Evolutionary conservation across 306 rosid genomes (phyloP), one percentile per base, ranked within the genome.

Genomic region (Cucurbita ficifolia): DNA sequence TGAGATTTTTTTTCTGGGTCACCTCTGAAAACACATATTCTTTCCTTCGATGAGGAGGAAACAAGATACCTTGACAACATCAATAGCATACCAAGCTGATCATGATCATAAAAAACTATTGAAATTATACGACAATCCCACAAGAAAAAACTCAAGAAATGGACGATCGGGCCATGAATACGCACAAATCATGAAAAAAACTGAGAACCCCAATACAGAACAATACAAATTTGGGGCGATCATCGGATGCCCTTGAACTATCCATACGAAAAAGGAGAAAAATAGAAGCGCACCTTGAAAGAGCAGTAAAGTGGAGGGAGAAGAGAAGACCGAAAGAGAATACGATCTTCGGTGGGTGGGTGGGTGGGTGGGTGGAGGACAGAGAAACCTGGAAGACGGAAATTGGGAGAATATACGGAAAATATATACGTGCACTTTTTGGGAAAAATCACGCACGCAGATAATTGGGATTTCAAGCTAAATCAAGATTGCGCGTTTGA

Each of bases 381-480:
- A 79, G 67, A 76, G 77, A 60, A 82, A 82, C 83, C 83, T 49
- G 79, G 7, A 70, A 82, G 74, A 72, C 78, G 72, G 78, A 82
- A 85, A 87, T 73, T 69, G 19, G 73, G 77, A 71, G 55, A 68
- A 76, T 75, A 48, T 63, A 61, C 29, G 72, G 49, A 56, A 55
- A 29, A 43, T 75, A 53, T 62, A 42, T 13, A 38, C 52, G 21
- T 56, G 19, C 67, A 13, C 21, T 11, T 39, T 58, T 54, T 55
- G 38, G 76, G 39, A 55, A 55, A 73, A 43, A 56, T 73, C 76
- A 19, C 21, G 43, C 21, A 69, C 43, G 12, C 22, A 49, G 74
- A 69, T 29, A 5, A 24, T 49, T 67, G 55, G 36, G 4, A 45
- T 67, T 42, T 5, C n/a, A 60, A 42, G 71, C 57, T 69, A 46